Percentiles rank a stretch among this genome's conserved stretches.
Evolutionary conservation across 495 filamentous ascomycete species (phyloP).

Genomic region (Amorphotheca resinae): DNA sequence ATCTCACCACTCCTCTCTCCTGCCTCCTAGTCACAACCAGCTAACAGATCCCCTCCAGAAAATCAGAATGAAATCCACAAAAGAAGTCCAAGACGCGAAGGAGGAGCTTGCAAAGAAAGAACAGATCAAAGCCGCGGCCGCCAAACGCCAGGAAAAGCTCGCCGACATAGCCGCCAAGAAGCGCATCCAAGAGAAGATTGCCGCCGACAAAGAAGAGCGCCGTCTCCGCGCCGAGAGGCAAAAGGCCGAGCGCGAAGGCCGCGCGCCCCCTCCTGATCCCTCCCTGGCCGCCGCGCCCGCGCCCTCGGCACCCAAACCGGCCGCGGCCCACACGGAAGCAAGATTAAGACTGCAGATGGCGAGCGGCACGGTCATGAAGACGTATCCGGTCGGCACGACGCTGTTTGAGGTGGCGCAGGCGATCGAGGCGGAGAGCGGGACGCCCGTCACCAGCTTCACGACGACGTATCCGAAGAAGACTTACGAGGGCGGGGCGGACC

Average conservation of each 20-base stretch:
- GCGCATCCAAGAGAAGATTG: constrained; percentile 81
- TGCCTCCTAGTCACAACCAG: not conserved
- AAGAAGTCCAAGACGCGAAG: constrained; percentile 66
- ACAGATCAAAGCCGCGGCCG: constrained; percentile 74
- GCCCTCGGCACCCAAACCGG: constrained; percentile 22
- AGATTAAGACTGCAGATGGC: constrained; percentile 71
- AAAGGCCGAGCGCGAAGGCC: constrained; percentile 71
- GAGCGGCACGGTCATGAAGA: constrained; percentile 66
- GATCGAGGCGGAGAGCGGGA: constrained; percentile 39
- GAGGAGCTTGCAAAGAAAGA: constrained; percentile 79
- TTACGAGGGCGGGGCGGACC: constrained; percentile 61
- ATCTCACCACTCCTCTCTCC: not conserved
- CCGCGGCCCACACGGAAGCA: constrained; percentile 40
- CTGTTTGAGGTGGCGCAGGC: constrained; percentile 83
- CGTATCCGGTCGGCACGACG: constrained; percentile 71
- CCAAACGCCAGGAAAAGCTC: constrained; percentile 74
- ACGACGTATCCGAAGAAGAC: constrained; percentile 81
- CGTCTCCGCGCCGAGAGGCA: constrained; percentile 70
- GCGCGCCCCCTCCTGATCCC: constrained; percentile 37
- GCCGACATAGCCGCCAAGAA: constrained; percentile 80
- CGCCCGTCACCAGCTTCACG: constrained; percentile 60
- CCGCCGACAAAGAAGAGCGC: constrained; percentile 77
- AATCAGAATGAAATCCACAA: constrained; percentile 75
- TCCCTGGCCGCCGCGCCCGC: constrained; percentile 26
- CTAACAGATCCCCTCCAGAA: constrained; percentile 35